These are phyloP conservation scores for Eleusine indica DNA, from an alignment of 176 grass and related monocot species.

Conservation along the genomic window DNA sequence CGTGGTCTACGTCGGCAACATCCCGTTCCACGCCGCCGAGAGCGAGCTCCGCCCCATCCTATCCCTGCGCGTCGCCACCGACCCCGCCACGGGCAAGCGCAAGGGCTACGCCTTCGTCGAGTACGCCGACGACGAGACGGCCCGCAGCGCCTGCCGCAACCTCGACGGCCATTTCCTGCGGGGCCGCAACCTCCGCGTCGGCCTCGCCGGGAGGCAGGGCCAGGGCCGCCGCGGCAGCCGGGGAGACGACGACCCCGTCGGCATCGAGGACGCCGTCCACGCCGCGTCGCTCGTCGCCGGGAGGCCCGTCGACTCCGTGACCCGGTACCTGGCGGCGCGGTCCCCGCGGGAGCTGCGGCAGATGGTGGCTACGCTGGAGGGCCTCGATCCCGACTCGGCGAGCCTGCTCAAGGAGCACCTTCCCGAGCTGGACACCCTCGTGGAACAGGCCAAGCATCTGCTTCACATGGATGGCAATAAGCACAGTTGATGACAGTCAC, in stretches of 20 bases:
- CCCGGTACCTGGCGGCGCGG: constrained; percentile 10
- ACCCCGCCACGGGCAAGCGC: constrained; percentile 28
- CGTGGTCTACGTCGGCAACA: constrained; percentile 42
- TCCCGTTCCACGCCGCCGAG: constrained; percentile 35
- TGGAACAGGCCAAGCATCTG: constrained; percentile 40
- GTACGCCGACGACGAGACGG: constrained; percentile 47
- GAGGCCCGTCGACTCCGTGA: background rate
- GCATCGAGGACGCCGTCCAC: constrained; percentile 47
- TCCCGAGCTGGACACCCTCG: constrained; percentile 5
- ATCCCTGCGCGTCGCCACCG: constrained; percentile 37
- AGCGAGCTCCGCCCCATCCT: constrained; percentile 34
- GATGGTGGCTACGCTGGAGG: background rate
- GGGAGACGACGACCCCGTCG: constrained; percentile 8
- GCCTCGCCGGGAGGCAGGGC: constrained; percentile 1
- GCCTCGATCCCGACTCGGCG: background rate
- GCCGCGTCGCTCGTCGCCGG: constrained; percentile 39
- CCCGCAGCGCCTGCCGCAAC: constrained; percentile 50
- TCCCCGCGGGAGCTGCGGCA: constrained; percentile 27
- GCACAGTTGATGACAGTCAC: background rate
- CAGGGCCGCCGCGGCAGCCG: background rate
- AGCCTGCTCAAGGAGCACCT: constrained; percentile 1
- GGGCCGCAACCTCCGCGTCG: constrained; percentile 38
- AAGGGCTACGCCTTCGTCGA: constrained; percentile 47
- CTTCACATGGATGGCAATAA: constrained; percentile 18
- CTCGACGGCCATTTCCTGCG: constrained; percentile 33